Evolutionary conservation across 2,329 filamentous ascomycete species (phyloP).

Genomic region (Aspergillus fructus): DNA sequence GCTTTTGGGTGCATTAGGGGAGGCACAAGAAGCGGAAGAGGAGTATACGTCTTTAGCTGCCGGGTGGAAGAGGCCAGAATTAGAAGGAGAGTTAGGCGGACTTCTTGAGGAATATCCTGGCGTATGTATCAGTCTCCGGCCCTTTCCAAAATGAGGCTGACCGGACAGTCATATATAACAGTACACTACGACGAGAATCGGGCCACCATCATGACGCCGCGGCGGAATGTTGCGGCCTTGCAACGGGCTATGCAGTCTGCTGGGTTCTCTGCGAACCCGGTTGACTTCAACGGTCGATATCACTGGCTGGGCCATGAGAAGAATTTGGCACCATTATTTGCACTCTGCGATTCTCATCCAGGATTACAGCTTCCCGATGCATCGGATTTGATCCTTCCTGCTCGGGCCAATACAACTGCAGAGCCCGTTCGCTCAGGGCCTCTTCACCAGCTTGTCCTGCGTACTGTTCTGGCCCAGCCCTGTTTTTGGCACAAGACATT

Average conservation of each 20-base stretch:
- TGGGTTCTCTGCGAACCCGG: conserved; percentile 11
- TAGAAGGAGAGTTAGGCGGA: not conserved
- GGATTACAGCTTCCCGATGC: conserved; percentile 15
- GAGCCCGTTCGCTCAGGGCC: not conserved
- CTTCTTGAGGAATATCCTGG: conserved; percentile 7
- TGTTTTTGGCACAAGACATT: conserved; percentile 19
- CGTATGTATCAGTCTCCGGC: conserved; percentile 4
- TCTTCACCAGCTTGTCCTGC: conserved; percentile 13
- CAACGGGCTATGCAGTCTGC: conserved; percentile 12
- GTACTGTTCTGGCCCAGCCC: conserved; percentile 11
- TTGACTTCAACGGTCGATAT: conserved; percentile 21
- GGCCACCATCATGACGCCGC: conserved; percentile 17
- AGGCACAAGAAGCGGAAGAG: conserved; percentile 15
- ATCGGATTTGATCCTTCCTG: not conserved
- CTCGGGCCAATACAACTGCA: conserved; percentile 5
- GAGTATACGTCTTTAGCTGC: conserved; percentile 17
- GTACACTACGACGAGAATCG: conserved; percentile 18
- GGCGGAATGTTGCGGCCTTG: conserved; percentile 3
- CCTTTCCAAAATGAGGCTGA: not conserved
- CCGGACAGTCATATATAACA: conserved; percentile 16
- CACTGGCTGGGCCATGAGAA: conserved; percentile 18
- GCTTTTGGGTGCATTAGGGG: conserved; percentile 17
- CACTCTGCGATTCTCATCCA: conserved; percentile 10
- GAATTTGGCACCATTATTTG: not conserved
- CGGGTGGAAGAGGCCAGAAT: conserved; percentile 8